A percentile compares a stretch with the other conserved stretches of the same genome.
Evolutionary conservation across 345 rosid species (phyloP).

Genomic region (Corchorus olitorius): DNA sequence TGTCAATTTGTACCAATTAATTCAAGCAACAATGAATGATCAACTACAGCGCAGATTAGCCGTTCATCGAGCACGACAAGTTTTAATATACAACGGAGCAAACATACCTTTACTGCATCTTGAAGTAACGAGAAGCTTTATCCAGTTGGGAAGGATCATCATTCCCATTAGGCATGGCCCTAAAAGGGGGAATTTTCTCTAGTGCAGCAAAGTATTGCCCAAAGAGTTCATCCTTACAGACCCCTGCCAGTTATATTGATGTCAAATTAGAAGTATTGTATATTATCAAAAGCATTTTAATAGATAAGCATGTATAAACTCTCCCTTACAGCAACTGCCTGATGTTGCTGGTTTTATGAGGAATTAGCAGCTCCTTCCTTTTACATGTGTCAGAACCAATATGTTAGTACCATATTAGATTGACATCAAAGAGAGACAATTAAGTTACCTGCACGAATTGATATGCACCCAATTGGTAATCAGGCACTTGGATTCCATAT

Average conservation of each 20-base stretch:
- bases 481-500: slow-evolving; percentile 4
- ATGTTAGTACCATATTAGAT: too few species aligned
- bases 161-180: slow-evolving; percentile 50
- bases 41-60: neutral
- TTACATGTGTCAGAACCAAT: too few species aligned
- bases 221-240: slow-evolving; percentile 74
- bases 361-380: too few species aligned
- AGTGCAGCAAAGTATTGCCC: slow-evolving; percentile 81
- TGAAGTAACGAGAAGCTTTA: slow-evolving; percentile 72
- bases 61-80: slow-evolving; percentile 23
- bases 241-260: slow-evolving; percentile 44
- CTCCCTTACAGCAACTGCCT: too few species aligned
- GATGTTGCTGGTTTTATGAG: too few species aligned
- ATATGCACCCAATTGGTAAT: neutral
- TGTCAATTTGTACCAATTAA: neutral
- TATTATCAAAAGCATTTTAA: neutral
- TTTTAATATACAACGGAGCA: slow-evolving; percentile 11
- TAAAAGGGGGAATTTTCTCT: slow-evolving; percentile 65
- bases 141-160: slow-evolving; percentile 72
- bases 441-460: slow-evolving; percentile 8
- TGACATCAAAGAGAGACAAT: slow-evolving; percentile 4
- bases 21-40: neutral
- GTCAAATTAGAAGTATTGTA: slow-evolving; percentile 16
- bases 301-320: neutral
- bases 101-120: slow-evolving; percentile 64